phyloP scores from a whole-genome alignment of 257 asterid genomes.

The Solanum ossicruentum region DNA sequence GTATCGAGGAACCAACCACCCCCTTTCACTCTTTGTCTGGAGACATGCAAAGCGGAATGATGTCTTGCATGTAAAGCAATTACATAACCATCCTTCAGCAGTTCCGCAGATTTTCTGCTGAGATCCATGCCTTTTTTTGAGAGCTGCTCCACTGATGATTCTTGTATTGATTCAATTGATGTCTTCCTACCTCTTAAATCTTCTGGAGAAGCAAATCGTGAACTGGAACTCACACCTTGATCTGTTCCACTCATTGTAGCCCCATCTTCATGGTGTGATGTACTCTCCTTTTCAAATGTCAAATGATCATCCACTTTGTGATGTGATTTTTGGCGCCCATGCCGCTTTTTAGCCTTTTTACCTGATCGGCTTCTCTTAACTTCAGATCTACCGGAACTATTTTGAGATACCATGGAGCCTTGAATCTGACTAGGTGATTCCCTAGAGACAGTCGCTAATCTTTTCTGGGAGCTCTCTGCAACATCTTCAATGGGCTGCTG shows the following conservation, averaged over 20 bases:
- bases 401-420: conserved; percentile 47
- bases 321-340: conserved; percentile 78
- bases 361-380: conserved; percentile 84
- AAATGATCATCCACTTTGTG: conserved; percentile 62
- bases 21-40: conserved; percentile 86
- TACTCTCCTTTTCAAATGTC: conserved; percentile 57
- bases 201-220: conserved; percentile 90
- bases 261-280: conserved; percentile 79
- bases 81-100: conserved; percentile 79
- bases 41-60: conserved; percentile 62
- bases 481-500: conserved; percentile 39
- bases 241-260: conserved; percentile 84
- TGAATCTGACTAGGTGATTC: conserved; percentile 58
- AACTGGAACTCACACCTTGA: conserved; percentile 79
- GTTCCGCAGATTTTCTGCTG: conserved; percentile 43
- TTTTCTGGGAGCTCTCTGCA: conserved; percentile 71
- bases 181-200: conserved; percentile 64
- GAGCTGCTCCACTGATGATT: conserved; percentile 39
- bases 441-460: conserved; percentile 32
- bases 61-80: conserved; percentile 82
- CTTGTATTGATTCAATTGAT: conserved; percentile 42
- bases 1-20: conserved; percentile 99
- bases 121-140: conserved; percentile 36
- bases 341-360: conserved; percentile 93
- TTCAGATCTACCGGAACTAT: conserved; percentile 50